Percentiles rank a stretch among this genome's conserved stretches.
These are phyloP conservation scores for Kwoniella sp. DNA, from an alignment of 768 basidiomycete species.

Conservation along the genomic window DNA sequence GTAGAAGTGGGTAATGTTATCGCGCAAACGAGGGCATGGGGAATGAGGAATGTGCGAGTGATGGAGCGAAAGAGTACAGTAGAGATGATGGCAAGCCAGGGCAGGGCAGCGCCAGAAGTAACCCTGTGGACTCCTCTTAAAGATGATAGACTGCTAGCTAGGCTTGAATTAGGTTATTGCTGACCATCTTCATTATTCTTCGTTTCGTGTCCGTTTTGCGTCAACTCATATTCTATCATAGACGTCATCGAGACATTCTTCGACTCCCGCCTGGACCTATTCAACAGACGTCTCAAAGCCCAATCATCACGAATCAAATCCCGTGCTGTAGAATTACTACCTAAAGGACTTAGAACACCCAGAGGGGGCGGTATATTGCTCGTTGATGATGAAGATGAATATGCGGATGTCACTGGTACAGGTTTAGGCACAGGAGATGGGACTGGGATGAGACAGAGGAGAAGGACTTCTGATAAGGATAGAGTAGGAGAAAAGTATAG, in stretches of 20 bases:
- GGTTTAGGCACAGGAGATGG: background rate
- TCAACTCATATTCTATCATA: too few relatives aligned
- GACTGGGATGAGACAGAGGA: conserved; percentile 2
- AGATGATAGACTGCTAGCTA: too few relatives aligned
- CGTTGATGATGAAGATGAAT: conserved; percentile 31
- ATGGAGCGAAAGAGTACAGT: too few relatives aligned
- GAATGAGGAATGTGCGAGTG: too few relatives aligned
- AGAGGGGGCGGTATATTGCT: conserved; percentile 35
- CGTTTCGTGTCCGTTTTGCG: too few relatives aligned
- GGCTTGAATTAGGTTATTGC: too few relatives aligned
- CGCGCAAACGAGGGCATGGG: too few relatives aligned
- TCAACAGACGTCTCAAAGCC: conserved; percentile 76
- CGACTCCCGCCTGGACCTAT: conserved; percentile 66
- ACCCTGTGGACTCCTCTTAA: too few relatives aligned
- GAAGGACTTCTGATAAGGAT: conserved; percentile 39
- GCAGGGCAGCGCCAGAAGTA: too few relatives aligned
- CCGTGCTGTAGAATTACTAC: conserved; percentile 74
- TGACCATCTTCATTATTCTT: too few relatives aligned
- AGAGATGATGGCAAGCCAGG: too few relatives aligned
- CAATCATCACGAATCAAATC: conserved; percentile 80
- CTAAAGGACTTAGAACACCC: conserved; percentile 61
- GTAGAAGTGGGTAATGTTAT: too few relatives aligned
- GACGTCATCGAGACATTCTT: conserved; percentile 95
- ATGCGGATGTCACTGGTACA: conserved; percentile 6
- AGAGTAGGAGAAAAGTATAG: conserved; percentile 62